phyloP scores from a whole-genome alignment of 495 filamentous ascomycete genomes.

The Aspergillus sparsus region DNA sequence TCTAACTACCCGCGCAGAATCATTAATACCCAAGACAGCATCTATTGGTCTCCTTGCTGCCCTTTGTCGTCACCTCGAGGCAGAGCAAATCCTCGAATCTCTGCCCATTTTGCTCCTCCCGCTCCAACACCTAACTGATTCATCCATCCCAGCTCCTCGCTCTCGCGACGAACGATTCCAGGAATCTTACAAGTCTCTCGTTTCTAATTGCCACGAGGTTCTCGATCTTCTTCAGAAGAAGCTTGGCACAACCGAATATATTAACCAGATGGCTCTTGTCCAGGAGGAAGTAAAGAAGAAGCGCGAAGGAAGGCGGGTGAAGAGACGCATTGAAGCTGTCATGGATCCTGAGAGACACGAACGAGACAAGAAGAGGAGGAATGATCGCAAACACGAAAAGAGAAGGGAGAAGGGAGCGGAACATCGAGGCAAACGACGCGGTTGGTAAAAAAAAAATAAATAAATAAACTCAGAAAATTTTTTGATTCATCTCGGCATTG shows the following conservation, averaged over 20 bases:
- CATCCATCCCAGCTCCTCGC: constrained; percentile 66
- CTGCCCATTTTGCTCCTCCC: constrained; percentile 70
- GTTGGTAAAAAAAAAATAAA: constrained; percentile 51
- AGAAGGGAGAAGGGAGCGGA: constrained; percentile 73
- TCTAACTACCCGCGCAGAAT: constrained; percentile 57
- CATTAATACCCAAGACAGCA: constrained; percentile 71
- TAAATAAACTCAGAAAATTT: background rate
- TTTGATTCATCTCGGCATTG: background rate
- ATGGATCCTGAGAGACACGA: constrained; percentile 75
- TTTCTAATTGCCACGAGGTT: constrained; percentile 67
- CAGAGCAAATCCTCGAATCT: constrained; percentile 57
- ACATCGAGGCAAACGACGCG: constrained; percentile 68
- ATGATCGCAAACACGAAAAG: constrained; percentile 80
- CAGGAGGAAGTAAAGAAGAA: constrained; percentile 66
- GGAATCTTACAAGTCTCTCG: constrained; percentile 64
- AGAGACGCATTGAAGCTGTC: constrained; percentile 85
- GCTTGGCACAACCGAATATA: constrained; percentile 77
- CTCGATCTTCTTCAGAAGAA: constrained; percentile 77
- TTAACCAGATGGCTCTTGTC: constrained; percentile 65
- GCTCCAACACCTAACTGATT: constrained; percentile 80
- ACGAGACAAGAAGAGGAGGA: constrained; percentile 78
- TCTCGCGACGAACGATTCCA: constrained; percentile 67
- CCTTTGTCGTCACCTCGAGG: constrained; percentile 57
- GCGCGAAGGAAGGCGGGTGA: constrained; percentile 70
- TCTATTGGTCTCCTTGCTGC: constrained; percentile 71